phyloP scores from a whole-genome alignment of 1,284 basidiomycete genomes.

The Apiotrichum laibachii region DNA sequence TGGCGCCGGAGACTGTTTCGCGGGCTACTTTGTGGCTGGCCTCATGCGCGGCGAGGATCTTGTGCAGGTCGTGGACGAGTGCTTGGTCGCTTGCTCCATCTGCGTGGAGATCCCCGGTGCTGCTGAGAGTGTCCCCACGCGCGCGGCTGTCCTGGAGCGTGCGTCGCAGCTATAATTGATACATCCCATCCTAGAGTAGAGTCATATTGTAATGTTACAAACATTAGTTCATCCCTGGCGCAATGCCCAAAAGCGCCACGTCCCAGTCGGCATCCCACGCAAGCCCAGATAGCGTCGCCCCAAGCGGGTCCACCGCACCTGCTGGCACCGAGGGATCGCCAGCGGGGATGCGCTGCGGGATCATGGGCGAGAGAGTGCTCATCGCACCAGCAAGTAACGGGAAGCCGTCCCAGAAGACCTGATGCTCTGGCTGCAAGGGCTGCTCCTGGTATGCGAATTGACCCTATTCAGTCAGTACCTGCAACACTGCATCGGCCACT shows the following conservation, averaged over 20 bases:
- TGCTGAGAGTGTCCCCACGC: conserved; percentile 10
- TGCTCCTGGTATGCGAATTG: conserved; percentile 21
- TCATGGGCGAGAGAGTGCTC: conserved; percentile 11
- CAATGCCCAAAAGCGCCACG: conserved; percentile 11
- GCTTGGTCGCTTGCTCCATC: conserved; percentile 11
- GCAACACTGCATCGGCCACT: not conserved
- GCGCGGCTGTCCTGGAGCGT: conserved; percentile 5
- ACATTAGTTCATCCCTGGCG: conserved; percentile 1
- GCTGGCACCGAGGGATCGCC: not conserved
- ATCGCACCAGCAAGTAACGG: conserved; percentile 22
- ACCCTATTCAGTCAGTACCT: conserved; percentile 9
- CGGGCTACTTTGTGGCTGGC: conserved; percentile 50
- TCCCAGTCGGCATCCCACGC: conserved; percentile 16
- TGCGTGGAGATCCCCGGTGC: conserved; percentile 12
- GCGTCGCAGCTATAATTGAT: not conserved
- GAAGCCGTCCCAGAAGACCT: conserved; percentile 26
- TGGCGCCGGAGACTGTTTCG: conserved; percentile 52
- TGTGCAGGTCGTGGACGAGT: conserved; percentile 6
- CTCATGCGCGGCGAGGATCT: conserved; percentile 33
- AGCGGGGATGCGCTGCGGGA: not conserved
- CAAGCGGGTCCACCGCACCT: not conserved
- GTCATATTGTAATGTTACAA: not conserved
- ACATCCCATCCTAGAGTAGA: not conserved
- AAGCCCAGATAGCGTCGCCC: not conserved
- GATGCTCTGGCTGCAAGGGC: conserved; percentile 16